These are phyloP conservation scores for Thuja plicata DNA, from an alignment of 83 land plant genomes.

Conservation along the genomic window DNA sequence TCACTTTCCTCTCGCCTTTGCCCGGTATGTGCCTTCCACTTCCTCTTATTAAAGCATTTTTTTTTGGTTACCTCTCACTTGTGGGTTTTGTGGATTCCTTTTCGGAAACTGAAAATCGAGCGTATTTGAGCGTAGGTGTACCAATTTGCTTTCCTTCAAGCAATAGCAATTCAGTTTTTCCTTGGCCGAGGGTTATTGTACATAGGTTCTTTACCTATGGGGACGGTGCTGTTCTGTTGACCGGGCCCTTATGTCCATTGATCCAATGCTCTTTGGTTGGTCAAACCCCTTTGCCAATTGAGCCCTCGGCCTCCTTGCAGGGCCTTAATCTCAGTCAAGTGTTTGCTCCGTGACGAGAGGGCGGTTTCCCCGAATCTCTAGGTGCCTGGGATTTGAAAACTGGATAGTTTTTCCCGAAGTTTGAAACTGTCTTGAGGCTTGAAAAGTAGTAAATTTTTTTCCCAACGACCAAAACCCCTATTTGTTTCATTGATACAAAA, in stretches of 20 bases:
- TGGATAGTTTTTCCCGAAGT: not conserved
- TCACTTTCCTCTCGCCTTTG: constrained; percentile 81
- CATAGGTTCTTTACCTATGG: not conserved
- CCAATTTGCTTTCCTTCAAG: not conserved
- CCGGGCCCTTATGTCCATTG: too few species aligned
- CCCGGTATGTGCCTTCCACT: constrained; percentile 54
- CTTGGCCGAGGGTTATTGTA: not conserved
- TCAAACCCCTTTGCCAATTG: too few species aligned
- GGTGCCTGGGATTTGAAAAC: not conserved
- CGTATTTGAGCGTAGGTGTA: not conserved
- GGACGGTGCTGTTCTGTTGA: not conserved
- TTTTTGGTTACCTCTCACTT: not conserved
- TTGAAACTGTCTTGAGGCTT: not conserved
- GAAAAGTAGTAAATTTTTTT: not conserved
- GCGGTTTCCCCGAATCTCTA: not conserved
- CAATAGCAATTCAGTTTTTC: too few species aligned
- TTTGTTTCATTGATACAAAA: not conserved
- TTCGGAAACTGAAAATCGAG: not conserved
- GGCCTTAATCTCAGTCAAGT: not conserved
- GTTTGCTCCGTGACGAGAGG: not conserved
- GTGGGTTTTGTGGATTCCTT: not conserved
- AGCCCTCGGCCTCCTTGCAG: not conserved
- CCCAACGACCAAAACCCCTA: not conserved
- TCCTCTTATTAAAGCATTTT: not conserved
- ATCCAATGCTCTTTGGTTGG: too few species aligned